Percentiles rank a stretch among this genome's conserved stretches.
phyloP scores from a whole-genome alignment of 2,329 filamentous ascomycete genomes.

The Fusarium proliferatum region DNA sequence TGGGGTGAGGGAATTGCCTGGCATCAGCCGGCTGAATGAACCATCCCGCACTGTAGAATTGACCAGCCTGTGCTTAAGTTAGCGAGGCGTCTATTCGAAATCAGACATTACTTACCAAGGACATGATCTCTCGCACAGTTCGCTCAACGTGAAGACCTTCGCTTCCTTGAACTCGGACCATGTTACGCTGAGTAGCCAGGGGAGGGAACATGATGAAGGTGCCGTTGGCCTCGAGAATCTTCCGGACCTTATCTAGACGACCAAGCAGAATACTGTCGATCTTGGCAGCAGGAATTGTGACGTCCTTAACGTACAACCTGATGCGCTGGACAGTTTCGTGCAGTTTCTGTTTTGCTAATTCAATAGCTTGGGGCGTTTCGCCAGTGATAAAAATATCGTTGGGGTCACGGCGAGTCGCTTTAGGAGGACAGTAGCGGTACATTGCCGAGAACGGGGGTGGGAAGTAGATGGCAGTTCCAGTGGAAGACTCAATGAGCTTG shows the following conservation, averaged over 20 bases:
- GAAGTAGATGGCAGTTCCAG: constrained; percentile 97
- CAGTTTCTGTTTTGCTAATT: constrained; percentile 89
- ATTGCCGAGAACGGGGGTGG: constrained; percentile 92
- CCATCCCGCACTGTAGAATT: constrained; percentile 98
- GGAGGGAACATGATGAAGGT: constrained; percentile 94
- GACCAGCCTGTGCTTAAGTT: constrained; percentile 74
- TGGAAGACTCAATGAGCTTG: constrained; percentile 95
- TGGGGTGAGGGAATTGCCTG: constrained; percentile 67
- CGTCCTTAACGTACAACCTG: constrained; percentile 91
- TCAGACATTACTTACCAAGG: constrained; percentile 70
- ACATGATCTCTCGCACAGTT: constrained; percentile 95
- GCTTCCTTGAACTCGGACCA: constrained; percentile 90
- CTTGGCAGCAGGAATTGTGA: constrained; percentile 88
- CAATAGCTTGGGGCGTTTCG: constrained; percentile 84
- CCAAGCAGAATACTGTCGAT: constrained; percentile 93
- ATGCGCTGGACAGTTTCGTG: constrained; percentile 85
- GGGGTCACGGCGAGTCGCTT: constrained; percentile 82
- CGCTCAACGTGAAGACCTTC: constrained; percentile 95
- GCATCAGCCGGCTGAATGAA: constrained; percentile 85
- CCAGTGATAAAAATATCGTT: constrained; percentile 97
- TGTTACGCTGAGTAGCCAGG: constrained; percentile 83
- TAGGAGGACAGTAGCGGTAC: constrained; percentile 88
- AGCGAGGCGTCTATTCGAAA: constrained; percentile 22
- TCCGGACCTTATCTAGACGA: constrained; percentile 94
- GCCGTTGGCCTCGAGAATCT: constrained; percentile 96